Evolutionary conservation across 108 stramenopile genomes (phyloP).

Genomic region (Skeletonema marinoi): DNA sequence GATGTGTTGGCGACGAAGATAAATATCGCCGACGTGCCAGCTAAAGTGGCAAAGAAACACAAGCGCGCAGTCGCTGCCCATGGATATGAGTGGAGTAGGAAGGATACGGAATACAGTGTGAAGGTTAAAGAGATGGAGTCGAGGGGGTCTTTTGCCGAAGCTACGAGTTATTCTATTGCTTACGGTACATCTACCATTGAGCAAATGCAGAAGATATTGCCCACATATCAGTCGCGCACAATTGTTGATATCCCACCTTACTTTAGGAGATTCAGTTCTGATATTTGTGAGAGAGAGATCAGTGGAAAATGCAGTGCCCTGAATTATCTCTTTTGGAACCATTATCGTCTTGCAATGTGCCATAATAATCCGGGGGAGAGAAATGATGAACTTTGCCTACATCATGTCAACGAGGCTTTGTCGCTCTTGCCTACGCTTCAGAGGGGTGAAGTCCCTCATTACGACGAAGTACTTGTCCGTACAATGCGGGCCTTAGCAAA

Average conservation of each 20-base stretch:
- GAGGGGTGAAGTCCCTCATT: neutral
- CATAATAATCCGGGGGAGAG: neutral
- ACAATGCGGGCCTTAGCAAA: neutral
- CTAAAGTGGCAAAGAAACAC: neutral
- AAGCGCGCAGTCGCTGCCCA: neutral
- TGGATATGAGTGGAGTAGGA: neutral
- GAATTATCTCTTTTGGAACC: neutral
- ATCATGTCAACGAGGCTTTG: neutral
- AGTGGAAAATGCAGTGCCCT: neutral
- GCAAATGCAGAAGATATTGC: neutral
- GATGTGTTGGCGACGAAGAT: neutral
- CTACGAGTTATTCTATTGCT: neutral
- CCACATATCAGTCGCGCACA: neutral
- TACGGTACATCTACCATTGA: neutral
- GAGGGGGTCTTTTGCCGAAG: neutral
- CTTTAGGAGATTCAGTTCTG: neutral
- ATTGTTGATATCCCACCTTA: neutral
- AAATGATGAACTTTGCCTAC: neutral
- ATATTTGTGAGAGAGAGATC: neutral
- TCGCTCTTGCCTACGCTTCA: slow-evolving; percentile 2
- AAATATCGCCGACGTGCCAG: neutral
- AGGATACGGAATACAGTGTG: neutral
- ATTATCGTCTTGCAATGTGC: neutral
- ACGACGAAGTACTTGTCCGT: neutral
- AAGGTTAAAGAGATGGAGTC: neutral